Evolutionary conservation across 2,329 filamentous ascomycete genomes (phyloP), one percentile per base, ranked within the genome.

Genomic region (Pseudogymnoascus sp.): DNA sequence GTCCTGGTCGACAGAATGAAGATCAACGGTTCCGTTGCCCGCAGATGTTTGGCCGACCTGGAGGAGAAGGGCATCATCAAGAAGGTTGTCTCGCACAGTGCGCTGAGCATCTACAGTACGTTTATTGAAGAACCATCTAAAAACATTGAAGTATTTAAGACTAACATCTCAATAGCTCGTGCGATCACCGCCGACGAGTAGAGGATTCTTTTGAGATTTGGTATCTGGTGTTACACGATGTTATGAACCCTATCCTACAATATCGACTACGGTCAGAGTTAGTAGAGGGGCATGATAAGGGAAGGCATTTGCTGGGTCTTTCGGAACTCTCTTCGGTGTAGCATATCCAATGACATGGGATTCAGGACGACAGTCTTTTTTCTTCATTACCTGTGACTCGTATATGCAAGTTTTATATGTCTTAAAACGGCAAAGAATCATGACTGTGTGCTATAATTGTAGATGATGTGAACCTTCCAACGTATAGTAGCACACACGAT

Each of bases 31-130:
- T 96, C 91, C 74, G 84, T 99, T 77, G 95, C 95, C 73, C 88
- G 95, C 77, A 83, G 86, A 82, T 93, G 91, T 80, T 84, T 97
- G 72, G 83, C 83, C 77, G 93, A 97, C 77, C 86, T 97, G 74
- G 93, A 97, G 88, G 91, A 96, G 86, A 95, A 93, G 87, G 95
- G 93, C 75, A 86, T 91, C 81, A 99, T 99, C 85, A 96, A 95
- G 88, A 93, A 96, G 81, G 86, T 99, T 75, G 91, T 97, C 72
- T 86, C 86, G 72, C 96, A 99, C 87, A 93, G 88, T 84, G 95
- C 93, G 85, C 88, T 96, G 86, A 91, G 89, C 86, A 96, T 99
- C 84, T 99, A 97, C 90, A 99, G 86, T 89, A 82, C 72, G 86
- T 86, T 69, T 61, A 39, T 34, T 63, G 4, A 34, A 57, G 5